Evolutionary conservation across 495 filamentous ascomycete genomes (phyloP).

Genomic region (Talaromyces stipitatus): DNA sequence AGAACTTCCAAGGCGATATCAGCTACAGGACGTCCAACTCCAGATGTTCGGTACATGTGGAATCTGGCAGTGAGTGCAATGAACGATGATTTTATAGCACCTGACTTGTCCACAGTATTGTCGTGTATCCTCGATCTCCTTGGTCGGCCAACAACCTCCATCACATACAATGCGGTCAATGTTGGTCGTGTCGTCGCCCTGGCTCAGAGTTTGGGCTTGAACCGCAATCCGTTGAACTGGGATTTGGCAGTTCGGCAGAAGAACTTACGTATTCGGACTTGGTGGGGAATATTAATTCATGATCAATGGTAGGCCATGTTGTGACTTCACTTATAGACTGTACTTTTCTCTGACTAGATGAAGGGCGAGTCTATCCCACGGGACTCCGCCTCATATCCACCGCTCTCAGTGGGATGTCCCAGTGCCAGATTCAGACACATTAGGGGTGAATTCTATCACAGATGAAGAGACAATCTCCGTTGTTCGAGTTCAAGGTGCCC

Average conservation of each 20-base stretch:
- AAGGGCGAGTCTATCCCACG: constrained; percentile 28
- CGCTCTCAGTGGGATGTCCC: constrained; percentile 27
- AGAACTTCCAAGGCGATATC: constrained; percentile 9
- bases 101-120: constrained; percentile 20
- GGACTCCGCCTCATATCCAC: constrained; percentile 19
- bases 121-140: constrained; percentile 20
- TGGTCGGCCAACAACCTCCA: constrained; percentile 21
- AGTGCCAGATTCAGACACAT: constrained; percentile 11
- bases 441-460: not conserved
- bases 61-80: constrained; percentile 24
- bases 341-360: not conserved
- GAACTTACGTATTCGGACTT: constrained; percentile 18
- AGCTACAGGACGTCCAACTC: constrained; percentile 12
- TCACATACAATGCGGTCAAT: constrained; percentile 21
- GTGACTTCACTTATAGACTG: not conserved
- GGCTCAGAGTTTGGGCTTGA: constrained; percentile 22
- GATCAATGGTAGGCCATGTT: constrained; percentile 20
- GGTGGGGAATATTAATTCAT: constrained; percentile 29
- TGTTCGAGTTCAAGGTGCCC: not conserved
- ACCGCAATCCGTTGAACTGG: constrained; percentile 23
- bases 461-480: not conserved
- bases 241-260: constrained; percentile 17
- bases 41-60: constrained; percentile 24
- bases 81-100: constrained; percentile 22
- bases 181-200: constrained; percentile 21